Base-by-base conservation (phyloP, 1,284 basidiomycete genomes). In the Sporisorium sorghi region DNA sequence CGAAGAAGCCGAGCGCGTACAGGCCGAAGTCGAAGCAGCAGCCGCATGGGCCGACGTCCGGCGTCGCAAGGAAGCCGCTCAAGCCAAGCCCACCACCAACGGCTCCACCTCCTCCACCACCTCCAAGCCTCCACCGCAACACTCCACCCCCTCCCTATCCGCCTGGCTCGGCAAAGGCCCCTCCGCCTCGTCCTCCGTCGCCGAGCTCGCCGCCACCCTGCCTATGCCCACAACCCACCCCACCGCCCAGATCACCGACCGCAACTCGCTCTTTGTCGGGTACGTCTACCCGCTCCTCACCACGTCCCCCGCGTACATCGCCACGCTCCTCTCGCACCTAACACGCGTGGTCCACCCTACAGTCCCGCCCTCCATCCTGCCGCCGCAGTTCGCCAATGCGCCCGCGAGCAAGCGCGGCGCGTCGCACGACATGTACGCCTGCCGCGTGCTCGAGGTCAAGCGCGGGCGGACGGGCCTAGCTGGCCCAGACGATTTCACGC, bases 391-490 rank as follows among this genome's bases (percentile, higher is more conserved):
- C 30, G 72, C 66, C 21, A 67, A 79, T 40, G 59, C 77, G 14
- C 63, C 73, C 11, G 30, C 80, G 8, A 69, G 39, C 46, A 69
- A 68, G 32, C 73, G 80, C 5, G 77, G 77, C 1, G 60, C 73
- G 4, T 79, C 74, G 15, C 82, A 84, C 58, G 81, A 84, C 49
- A 82, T 84, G 77, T 79, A 80, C 46, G 83, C 83, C 0, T 80
- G 65, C 55, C 76, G 81, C 19, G 72, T 78, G 10, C 40, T 83
- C 32, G 67, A 76, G 63, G 73, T 83, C 46, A 83, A 81, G 24
- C 71, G 64, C 10, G 82, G 77, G 0, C 66, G 83, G 5, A 59
- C 58, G 4, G 83, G 83, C 0, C 51, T 78, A 3, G 52, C 66
- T 8, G 82, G 82, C 1, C 80, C 82, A 3, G 73, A 68, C n/a